Base-by-base conservation (phyloP, 805 yeast species). In the Candida ponderosae region DNA sequence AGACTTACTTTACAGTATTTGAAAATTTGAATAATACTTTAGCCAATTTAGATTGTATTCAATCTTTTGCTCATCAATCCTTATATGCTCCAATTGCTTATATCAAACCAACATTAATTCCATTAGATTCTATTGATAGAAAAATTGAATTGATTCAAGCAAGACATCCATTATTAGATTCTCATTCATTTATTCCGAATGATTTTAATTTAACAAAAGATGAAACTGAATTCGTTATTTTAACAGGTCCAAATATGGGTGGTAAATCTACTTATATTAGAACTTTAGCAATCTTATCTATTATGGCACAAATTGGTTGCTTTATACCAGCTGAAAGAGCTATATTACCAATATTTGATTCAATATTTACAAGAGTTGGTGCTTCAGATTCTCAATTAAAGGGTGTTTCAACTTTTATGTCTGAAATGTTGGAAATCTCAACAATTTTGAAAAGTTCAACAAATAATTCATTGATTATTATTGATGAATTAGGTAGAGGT, bases 211-310 rank as follows among this genome's bases (percentile, higher is more conserved):
- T 93, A 39, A 63, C 68, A 13, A 74, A 76, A 34, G 72, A 66
- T 14, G 56, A 59, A 4, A 65, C 75, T 13, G 88, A 85, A 40
- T 90, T 93, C 50, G 67, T 77, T 7, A 82, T 93, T 17, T 86
- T 93, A 19, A 89, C 97, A 0, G 97, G 97, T 26, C 97, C 97
- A 28, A 89, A 89, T 56, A 89, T 89, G 97, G 97, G 97, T 43
- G 97, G 97, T 54, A 89, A 89, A 57, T 87, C 96, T 0, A 89
- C 97, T 0, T 89, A 84, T 56, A 87, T 89, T 35, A 71, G 96
- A 44, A 95, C 89, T 51, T 69, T 85, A 34, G 97, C 96, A 11
- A 93, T 83, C 1, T 81, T 88, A 38, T 80, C 93, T 3, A 62
- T 89, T 34, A 71, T 89, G 84, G 84, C 86, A 20, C 97, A 89